A percentile compares a stretch with the other conserved stretches of the same genome.
Conservation (phyloP, 2,329 filamentous ascomycete species). For the Parastagonospora avenae region DNA sequence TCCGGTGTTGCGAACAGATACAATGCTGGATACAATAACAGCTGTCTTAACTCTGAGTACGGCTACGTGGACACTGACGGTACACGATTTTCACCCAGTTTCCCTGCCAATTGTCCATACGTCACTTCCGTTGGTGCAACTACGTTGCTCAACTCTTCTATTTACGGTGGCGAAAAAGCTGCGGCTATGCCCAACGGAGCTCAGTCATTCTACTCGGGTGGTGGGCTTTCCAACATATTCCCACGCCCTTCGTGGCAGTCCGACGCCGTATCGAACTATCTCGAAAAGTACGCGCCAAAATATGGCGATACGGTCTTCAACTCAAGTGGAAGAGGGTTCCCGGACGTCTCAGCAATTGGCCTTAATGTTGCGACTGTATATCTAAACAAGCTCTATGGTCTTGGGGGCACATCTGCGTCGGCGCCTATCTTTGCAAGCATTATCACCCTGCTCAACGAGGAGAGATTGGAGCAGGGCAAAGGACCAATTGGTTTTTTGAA, state of each 20-base stretch:
- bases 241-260: constrained; percentile 53
- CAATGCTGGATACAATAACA: constrained; percentile 19
- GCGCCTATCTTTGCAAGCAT: constrained; percentile 63
- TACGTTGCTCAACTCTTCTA: constrained; percentile 10
- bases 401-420: constrained; percentile 59
- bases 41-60: constrained; percentile 15
- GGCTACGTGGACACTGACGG: constrained; percentile 13
- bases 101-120: constrained; percentile 69
- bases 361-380: constrained; percentile 47
- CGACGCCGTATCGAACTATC: constrained; percentile 14
- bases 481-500: constrained; percentile 61
- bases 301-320: constrained; percentile 17
- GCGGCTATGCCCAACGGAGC: constrained; percentile 7
- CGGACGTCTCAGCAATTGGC: constrained; percentile 66
- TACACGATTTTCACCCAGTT: constrained; percentile 59
- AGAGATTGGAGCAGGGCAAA: constrained; percentile 55
- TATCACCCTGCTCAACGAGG: constrained; percentile 65
- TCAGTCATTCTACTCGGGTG: constrained; percentile 23
- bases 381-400: constrained; percentile 33
- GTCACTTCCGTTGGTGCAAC: constrained; percentile 63
- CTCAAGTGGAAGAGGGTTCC: constrained; percentile 58
- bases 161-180: constrained; percentile 55
- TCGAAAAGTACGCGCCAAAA: constrained; percentile 6
- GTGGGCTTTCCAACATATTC: constrained; percentile 57
- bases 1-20: constrained; percentile 26